Evolutionary conservation across 2,329 filamentous ascomycete genomes (phyloP).

Genomic region (Penicillium sp.): DNA sequence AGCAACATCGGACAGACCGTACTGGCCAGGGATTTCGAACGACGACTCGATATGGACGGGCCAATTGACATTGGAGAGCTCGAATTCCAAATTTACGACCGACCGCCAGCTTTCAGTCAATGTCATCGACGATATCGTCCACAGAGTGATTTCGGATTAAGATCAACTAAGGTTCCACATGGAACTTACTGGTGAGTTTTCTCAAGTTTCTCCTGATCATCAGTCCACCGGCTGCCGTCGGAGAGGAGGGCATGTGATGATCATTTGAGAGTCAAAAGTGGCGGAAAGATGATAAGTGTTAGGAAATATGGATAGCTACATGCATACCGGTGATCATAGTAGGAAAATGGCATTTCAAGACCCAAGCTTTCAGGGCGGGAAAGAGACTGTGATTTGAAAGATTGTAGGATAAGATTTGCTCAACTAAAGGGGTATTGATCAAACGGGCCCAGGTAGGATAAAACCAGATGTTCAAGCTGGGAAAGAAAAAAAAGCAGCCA

Average conservation of each 20-base stretch:
- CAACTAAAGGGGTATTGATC: constrained; percentile 16
- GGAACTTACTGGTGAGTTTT: not conserved
- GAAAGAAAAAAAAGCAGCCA: not conserved
- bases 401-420: not conserved
- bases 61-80: not conserved
- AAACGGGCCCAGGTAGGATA: not conserved
- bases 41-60: not conserved
- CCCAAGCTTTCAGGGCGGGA: not conserved
- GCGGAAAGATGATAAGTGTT: no score
- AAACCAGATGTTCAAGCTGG: not conserved
- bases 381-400: not conserved
- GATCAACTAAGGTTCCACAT: not conserved
- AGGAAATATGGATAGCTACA: no score
- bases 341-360: no score
- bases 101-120: not conserved
- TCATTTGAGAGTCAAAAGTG: no score
- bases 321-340: no score
- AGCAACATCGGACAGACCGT: not conserved
- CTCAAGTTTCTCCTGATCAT: not conserved
- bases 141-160: not conserved
- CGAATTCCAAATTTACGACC: not conserved
- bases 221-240: no score
- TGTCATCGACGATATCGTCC: not conserved
- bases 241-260: not conserved
- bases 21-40: no score